Conservation (phyloP, 2,329 filamentous ascomycete genomes). For the Lecanoromycetidae sp. region DNA sequence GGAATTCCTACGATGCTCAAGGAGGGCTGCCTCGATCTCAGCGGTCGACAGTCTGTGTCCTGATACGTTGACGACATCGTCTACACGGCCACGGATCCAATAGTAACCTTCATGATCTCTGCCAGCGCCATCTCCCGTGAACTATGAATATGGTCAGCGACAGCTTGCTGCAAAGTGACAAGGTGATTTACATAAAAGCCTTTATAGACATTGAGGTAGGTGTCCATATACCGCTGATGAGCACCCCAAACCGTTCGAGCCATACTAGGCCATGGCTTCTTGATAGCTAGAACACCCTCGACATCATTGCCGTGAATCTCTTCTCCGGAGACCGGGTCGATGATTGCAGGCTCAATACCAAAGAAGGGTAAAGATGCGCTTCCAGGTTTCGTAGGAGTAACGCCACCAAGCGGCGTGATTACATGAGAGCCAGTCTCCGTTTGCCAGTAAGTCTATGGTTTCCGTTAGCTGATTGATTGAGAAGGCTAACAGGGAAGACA, state of each 20-base stretch:
- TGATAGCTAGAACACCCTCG: slow-evolving; percentile 92
- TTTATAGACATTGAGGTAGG: slow-evolving; percentile 94
- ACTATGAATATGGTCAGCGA: slow-evolving; percentile 25
- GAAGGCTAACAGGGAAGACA: slow-evolving; percentile 31
- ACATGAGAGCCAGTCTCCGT: slow-evolving; percentile 96
- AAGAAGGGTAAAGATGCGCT: slow-evolving; percentile 96
- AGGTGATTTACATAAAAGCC: slow-evolving; percentile 74
- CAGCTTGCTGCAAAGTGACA: slow-evolving; percentile 2
- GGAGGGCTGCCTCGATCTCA: slow-evolving; percentile 91
- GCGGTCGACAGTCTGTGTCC: slow-evolving; percentile 93
- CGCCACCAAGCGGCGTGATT: slow-evolving; percentile 81
- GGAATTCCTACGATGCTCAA: slow-evolving; percentile 59
- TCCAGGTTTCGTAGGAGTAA: slow-evolving; percentile 93
- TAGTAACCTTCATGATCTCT: slow-evolving; percentile 98
- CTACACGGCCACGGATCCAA: slow-evolving; percentile 97
- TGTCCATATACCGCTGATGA: slow-evolving; percentile 98
- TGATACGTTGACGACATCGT: slow-evolving; percentile 96
- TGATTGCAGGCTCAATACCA: slow-evolving; percentile 92
- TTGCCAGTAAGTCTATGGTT: slow-evolving; percentile 88
- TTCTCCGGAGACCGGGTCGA: slow-evolving; percentile 88
- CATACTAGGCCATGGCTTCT: slow-evolving; percentile 98
- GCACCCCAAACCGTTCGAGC: slow-evolving; percentile 94
- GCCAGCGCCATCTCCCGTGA: slow-evolving; percentile 67
- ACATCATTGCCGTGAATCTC: slow-evolving; percentile 94
- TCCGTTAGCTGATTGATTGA: slow-evolving; percentile 11